Conservation (phyloP, 345 rosid genomes). For the Cardamine chenopodiifolia region DNA sequence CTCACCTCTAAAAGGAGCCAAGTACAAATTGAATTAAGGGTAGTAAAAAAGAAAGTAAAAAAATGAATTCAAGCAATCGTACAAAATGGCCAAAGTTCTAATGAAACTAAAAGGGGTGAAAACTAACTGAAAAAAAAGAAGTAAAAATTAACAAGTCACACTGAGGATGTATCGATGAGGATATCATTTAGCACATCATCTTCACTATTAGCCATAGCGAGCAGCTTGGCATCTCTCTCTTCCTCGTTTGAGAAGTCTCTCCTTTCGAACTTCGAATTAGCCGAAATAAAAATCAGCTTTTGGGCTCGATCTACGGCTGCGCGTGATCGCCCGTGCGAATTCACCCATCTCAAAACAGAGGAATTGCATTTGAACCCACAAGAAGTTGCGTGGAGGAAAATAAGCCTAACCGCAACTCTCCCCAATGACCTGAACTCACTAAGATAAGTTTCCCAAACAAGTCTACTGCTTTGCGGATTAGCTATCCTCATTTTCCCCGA, state of each 20-base stretch:
- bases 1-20: constrained; percentile 34
- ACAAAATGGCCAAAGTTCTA: constrained; percentile 40
- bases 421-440: constrained; percentile 90
- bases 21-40: constrained; percentile 39
- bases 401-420: constrained; percentile 95
- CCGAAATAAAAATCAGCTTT: constrained; percentile 83
- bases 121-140: background rate
- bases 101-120: constrained; percentile 7
- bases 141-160: constrained; percentile 54
- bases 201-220: constrained; percentile 75
- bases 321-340: constrained; percentile 65
- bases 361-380: constrained; percentile 90
- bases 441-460: constrained; percentile 98
- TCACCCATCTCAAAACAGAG: constrained; percentile 78
- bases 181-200: constrained; percentile 82
- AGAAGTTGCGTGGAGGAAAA: constrained; percentile 90
- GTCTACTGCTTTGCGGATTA: constrained; percentile 94
- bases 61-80: constrained; percentile 42
- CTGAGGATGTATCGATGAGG: constrained; percentile 84
- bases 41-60: constrained; percentile 10
- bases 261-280: constrained; percentile 86
- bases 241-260: constrained; percentile 77
- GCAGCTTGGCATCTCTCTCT: constrained; percentile 85
- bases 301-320: constrained; percentile 73
- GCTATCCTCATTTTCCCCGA: constrained; percentile 87